These are phyloP conservation scores for Stagonosporopsis vannaccii DNA, from an alignment of 2,329 filamentous ascomycete species.

Conservation along the genomic window DNA sequence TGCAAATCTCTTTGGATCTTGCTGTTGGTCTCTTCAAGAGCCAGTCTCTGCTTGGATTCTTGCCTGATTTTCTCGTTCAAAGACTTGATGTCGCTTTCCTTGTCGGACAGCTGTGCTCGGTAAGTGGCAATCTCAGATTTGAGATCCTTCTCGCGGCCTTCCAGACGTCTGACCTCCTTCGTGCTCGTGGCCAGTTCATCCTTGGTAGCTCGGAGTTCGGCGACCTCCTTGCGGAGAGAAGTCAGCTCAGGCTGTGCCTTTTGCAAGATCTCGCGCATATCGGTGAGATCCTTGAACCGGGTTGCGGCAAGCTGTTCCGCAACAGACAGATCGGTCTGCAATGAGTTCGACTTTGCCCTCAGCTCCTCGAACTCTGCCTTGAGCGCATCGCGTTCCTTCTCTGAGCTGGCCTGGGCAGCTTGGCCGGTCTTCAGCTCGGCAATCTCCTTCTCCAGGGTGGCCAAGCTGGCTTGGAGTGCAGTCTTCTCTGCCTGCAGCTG, in stretches of 20 bases:
- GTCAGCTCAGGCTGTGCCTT: constrained; percentile 88
- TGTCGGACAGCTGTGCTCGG: constrained; percentile 74
- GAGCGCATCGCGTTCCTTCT: constrained; percentile 63
- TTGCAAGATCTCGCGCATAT: constrained; percentile 79
- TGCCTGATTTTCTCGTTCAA: constrained; percentile 80
- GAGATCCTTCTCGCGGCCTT: constrained; percentile 82
- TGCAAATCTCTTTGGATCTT: constrained; percentile 79
- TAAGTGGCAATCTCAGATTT: constrained; percentile 74
- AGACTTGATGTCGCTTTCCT: constrained; percentile 77
- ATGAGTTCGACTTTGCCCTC: constrained; percentile 70
- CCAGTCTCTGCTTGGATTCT: constrained; percentile 74
- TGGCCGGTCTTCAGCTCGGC: constrained; percentile 60
- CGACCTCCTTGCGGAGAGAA: constrained; percentile 77
- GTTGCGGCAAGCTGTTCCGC: constrained; percentile 86
- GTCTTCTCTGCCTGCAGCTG: constrained; percentile 73
- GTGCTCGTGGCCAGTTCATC: constrained; percentile 73
- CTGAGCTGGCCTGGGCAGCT: constrained; percentile 56
- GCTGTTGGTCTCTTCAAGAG: constrained; percentile 80
- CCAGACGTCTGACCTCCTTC: constrained; percentile 74
- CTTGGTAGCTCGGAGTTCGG: constrained; percentile 74
- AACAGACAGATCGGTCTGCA: constrained; percentile 85
- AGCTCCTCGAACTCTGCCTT: constrained; percentile 73
- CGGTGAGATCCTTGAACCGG: constrained; percentile 85
- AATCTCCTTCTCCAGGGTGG: constrained; percentile 75
- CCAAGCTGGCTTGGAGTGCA: constrained; percentile 68